phyloP scores from a whole-genome alignment of 2,329 filamentous ascomycete species.

The Westerdykella aurantiaca region DNA sequence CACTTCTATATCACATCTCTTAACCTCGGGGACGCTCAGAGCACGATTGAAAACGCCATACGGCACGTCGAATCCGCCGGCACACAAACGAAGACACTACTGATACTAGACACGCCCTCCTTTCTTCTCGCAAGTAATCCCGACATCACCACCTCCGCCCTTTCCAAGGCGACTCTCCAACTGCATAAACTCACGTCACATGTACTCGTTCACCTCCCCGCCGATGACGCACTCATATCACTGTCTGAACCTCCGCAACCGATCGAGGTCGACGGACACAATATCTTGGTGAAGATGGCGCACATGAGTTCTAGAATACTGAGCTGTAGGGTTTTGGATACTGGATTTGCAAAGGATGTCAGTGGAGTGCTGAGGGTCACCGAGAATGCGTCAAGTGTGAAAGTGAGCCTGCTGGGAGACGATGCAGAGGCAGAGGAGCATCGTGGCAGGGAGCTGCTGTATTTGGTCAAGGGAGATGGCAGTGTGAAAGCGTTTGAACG shows the following conservation, averaged over 20 bases:
- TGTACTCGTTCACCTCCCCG: constrained; percentile 59
- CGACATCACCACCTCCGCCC: constrained; percentile 12
- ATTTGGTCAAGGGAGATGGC: constrained; percentile 74
- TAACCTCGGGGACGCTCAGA: constrained; percentile 19
- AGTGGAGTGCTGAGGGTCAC: constrained; percentile 81
- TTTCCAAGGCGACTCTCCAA: constrained; percentile 23
- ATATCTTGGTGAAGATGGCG: constrained; percentile 65
- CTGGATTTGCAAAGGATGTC: constrained; percentile 82
- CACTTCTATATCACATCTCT: constrained; percentile 23
- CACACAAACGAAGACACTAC: constrained; percentile 26
- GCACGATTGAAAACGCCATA: constrained; percentile 23
- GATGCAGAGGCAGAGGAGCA: constrained; percentile 8
- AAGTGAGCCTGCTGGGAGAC: constrained; percentile 14
- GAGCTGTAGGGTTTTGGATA: constrained; percentile 71
- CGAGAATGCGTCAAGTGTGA: constrained; percentile 32
- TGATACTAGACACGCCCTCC: constrained; percentile 44
- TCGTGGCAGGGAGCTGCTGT: constrained; percentile 67
- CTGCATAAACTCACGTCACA: constrained; percentile 51
- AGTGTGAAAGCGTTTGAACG: constrained; percentile 78
- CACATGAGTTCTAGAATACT: constrained; percentile 69
- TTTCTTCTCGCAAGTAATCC: constrained; percentile 37
- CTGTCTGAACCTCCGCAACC: constrained; percentile 45
- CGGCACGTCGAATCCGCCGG: constrained; percentile 3
- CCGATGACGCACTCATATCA: constrained; percentile 66
- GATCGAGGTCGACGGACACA: constrained; percentile 21